Percentiles rank a stretch among this genome's conserved stretches.
Conservation (phyloP, 176 grass and related monocot species). For the Musa itinerans region DNA sequence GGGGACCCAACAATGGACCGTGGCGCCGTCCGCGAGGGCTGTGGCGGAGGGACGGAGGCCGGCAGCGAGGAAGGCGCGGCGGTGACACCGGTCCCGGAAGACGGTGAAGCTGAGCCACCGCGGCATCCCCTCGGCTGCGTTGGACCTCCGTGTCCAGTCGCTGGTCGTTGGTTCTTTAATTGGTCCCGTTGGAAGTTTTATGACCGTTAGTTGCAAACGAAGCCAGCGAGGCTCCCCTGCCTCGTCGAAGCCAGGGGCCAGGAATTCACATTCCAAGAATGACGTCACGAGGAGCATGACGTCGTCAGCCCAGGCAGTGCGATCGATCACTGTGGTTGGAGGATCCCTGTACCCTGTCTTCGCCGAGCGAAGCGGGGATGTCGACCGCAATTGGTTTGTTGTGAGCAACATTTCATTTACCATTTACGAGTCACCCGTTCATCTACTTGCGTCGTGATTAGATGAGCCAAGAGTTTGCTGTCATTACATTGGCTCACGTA, state of each 20-base stretch:
- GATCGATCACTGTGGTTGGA: neutral
- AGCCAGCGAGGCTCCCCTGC: neutral
- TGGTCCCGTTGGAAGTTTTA: neutral
- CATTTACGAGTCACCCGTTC: too few relatives aligned
- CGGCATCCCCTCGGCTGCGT: slow-evolving; percentile 26
- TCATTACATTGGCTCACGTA: too few relatives aligned
- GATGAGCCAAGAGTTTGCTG: too few relatives aligned
- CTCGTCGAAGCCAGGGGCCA: neutral
- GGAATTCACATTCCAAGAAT: neutral
- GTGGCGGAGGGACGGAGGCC: slow-evolving; percentile 43
- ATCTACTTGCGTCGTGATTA: too few relatives aligned
- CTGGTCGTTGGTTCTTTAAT: neutral
- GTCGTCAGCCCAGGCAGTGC: too few relatives aligned
- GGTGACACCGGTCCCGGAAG: slow-evolving; percentile 58
- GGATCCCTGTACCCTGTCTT: neutral
- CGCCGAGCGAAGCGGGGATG: too few relatives aligned
- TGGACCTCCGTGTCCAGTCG: neutral
- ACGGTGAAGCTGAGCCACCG: slow-evolving; percentile 66
- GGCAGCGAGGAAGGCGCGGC: slow-evolving; percentile 44
- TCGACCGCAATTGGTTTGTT: too few relatives aligned
- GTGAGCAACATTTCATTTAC: too few relatives aligned
- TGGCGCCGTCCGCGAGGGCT: slow-evolving; percentile 31
- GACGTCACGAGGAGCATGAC: neutral
- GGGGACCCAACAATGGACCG: slow-evolving; percentile 73
- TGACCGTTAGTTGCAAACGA: neutral